Conservation (phyloP, 805 yeast genomes). For the Candida ovalis region DNA sequence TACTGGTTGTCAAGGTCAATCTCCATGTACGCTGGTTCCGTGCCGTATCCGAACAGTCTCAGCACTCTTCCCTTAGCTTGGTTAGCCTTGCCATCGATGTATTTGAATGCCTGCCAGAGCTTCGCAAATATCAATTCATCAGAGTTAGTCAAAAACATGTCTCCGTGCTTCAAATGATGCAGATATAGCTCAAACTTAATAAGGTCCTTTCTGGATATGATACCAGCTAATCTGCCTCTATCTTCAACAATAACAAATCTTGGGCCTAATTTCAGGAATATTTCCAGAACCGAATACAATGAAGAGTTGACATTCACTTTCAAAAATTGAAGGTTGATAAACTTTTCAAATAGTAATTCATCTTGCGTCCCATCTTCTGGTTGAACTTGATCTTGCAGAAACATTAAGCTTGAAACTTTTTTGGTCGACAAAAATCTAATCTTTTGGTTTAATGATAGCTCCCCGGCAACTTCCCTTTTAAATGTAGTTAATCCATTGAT, state of each 20-base stretch:
- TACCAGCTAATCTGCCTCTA: conserved; percentile 60
- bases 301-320: conserved; percentile 51
- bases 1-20: neutral
- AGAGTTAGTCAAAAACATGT: conserved; percentile 19
- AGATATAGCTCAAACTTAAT: conserved; percentile 51
- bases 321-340: conserved; percentile 57
- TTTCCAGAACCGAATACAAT: conserved; percentile 57
- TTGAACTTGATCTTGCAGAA: neutral
- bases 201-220: conserved; percentile 83
- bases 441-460: conserved; percentile 1
- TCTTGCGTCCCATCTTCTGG: neutral
- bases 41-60: neutral
- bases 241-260: conserved; percentile 63
- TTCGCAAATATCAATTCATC: conserved; percentile 20
- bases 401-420: conserved; percentile 1
- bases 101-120: conserved; percentile 14
- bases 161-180: conserved; percentile 26
- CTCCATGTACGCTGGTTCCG: neutral
- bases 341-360: conserved; percentile 25
- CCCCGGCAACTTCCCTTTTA: conserved; percentile 12
- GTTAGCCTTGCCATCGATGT: conserved; percentile 2
- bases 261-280: conserved; percentile 81
- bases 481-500: conserved; percentile 25
- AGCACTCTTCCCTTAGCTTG: neutral
- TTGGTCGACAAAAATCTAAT: conserved; percentile 14